Conservation (phyloP, 495 filamentous ascomycete species). For the Letharia columbiana region DNA sequence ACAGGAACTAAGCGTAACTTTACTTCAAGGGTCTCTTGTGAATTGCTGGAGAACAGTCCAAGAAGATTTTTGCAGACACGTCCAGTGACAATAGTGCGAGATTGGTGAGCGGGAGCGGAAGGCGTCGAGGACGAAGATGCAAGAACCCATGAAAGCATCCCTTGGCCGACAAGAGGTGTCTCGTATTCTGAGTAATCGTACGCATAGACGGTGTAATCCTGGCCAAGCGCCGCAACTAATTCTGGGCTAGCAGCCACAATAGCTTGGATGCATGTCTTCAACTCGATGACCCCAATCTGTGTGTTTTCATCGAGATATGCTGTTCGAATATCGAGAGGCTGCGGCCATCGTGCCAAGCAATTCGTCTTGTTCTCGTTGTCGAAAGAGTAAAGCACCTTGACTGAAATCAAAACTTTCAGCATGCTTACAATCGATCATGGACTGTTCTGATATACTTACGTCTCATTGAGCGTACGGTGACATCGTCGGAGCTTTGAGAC, state of each 20-base stretch:
- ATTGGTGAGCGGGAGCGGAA: constrained; percentile 48
- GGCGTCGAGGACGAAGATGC: constrained; percentile 50
- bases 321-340: constrained; percentile 69
- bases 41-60: constrained; percentile 71
- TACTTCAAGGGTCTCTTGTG: constrained; percentile 87
- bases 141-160: constrained; percentile 85
- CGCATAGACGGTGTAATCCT: constrained; percentile 93
- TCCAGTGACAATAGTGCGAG: constrained; percentile 75
- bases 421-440: neutral
- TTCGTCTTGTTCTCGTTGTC: constrained; percentile 82
- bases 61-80: constrained; percentile 78
- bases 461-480: constrained; percentile 48
- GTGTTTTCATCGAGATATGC: constrained; percentile 68
- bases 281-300: constrained; percentile 78
- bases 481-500: constrained; percentile 39
- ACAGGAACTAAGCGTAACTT: constrained; percentile 82
- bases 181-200: constrained; percentile 95
- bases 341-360: constrained; percentile 83
- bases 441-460: constrained; percentile 30
- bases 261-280: constrained; percentile 83
- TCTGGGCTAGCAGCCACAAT: constrained; percentile 82
- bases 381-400: constrained; percentile 97
- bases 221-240: constrained; percentile 69
- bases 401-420: constrained; percentile 33
- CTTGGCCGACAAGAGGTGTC: constrained; percentile 86